Base-by-base conservation (phyloP, 768 basidiomycete species). In the Russula virescens region DNA sequence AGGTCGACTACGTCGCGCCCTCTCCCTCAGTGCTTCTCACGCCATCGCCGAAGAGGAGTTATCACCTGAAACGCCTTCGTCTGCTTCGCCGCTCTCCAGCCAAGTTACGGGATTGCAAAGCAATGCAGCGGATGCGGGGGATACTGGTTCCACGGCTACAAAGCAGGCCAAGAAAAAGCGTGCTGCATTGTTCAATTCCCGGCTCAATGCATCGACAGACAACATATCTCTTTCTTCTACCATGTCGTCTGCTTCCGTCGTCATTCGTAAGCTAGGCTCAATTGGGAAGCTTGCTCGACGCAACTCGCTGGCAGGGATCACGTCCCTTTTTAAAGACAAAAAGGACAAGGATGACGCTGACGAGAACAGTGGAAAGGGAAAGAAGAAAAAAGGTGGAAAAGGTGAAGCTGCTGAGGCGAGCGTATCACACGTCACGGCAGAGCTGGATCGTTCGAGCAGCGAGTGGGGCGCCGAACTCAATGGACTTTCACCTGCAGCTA, bases 191-290 rank as follows among this genome's bases (percentile, higher is more conserved):
- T 95, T 98, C 81, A 97, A 94, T 73, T 84, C 89, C 66, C 86
- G 88, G 66, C 75, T 91, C 69, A 96, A 97, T 72, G 84, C 86
- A 47, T 89, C 87, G 58, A 95, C 92, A 47, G 94, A 96, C 74
- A 97, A 96, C 74, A 96, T 98, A 67, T 97, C 94, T 28, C 82
- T 98, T 43, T 90, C 88, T 21, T 94, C 91, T 9, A 97, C 96
- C 49, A 95, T 97, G 68, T 91, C 89, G 66, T 92, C 89, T 55
- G 96, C 96, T 23, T 93, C 90, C 48, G 89, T 98, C 73, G 96
- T 98, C 83, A 95, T 97, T 69, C 84, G 95, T 67, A 98, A 97
- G 77, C 85, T 98, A 51, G 91, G 95, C 3, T 86, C 86, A 43
- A 87, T 97, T 75, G 91, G 92, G 35, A 92, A 90, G 74, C 81